Base-by-base conservation (phyloP, 441 rosid genomes). In the Populus hybrid region DNA sequence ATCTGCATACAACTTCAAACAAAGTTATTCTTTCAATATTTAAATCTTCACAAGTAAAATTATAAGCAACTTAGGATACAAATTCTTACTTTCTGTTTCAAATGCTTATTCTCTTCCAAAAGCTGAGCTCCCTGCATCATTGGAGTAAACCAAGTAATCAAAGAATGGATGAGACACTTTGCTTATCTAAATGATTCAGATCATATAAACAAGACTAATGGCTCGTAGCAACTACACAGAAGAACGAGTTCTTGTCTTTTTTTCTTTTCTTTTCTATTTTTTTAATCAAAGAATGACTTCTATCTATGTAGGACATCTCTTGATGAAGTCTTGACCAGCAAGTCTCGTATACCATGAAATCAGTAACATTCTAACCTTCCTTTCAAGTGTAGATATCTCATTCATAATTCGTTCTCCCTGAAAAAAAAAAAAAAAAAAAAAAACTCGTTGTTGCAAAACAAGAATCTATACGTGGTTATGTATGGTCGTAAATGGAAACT, bases 41-140 rank as follows among this genome's bases (percentile, higher is more conserved):
- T 34, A 12, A 8, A 10, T 34, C 11, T 3, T 28, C 5, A 63
- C 2, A 32, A 20, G 10, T 26, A 12, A 11, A 26, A 53, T 18
- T 50, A 50, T 4, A 50, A 78, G 14, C 35, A 18, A 28, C 8
- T 14, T 6, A 18, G 5, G 20, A 8, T 20, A 21, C 3, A 16
- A 2, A 1, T 14, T 23, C 70, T 80, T 79, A 87, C 94, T 74
- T 77, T 86, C 75, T 85, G 80, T 68, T 85, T 88, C 57, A 90
- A 83, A 68, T 59, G 81, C 83, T 78, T 78, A 77, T 89, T 91
- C 78, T 91, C 94, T 83, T 89, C 88, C 75, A 82, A 38, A 80
- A 91, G 68, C 67, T 81, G 77, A 14, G 53, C 84, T 79, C 88
- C 91, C 94, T 90, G 86, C 78, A 81, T 68, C 66, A 26, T n/a